A percentile compares a stretch with the other conserved stretches of the same genome.
Evolutionary conservation across 108 stramenopile species (phyloP).

Genomic region (Cyclotella kingstonii): DNA sequence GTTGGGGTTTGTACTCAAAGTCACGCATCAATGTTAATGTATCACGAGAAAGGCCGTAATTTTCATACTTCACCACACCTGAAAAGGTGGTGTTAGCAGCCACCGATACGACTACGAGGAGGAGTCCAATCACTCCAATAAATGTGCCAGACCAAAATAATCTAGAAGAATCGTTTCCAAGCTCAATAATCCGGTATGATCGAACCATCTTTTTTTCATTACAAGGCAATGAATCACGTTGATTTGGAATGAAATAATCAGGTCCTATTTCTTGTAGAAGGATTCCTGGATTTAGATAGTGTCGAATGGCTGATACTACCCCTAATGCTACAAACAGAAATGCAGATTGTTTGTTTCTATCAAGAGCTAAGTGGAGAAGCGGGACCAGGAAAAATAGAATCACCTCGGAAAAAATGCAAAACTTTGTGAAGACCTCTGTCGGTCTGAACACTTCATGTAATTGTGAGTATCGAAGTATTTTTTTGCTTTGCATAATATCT

Average conservation of each 20-base stretch:
- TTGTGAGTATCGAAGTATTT: slow-evolving; percentile 27
- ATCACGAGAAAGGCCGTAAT: slow-evolving; percentile 6
- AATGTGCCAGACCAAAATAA: slow-evolving; percentile 19
- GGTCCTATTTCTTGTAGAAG: slow-evolving; percentile 22
- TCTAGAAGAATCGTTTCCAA: slow-evolving; percentile 22
- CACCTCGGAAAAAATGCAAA: slow-evolving; percentile 38
- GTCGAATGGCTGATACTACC: slow-evolving; percentile 14
- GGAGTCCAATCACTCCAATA: slow-evolving; percentile 10
- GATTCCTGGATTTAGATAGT: slow-evolving; percentile 33
- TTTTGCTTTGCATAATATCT: slow-evolving; percentile 12
- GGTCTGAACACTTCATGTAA: slow-evolving; percentile 27
- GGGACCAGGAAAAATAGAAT: slow-evolving; percentile 47
- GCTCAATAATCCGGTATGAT: slow-evolving; percentile 16
- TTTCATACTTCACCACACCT: slow-evolving; percentile 9
- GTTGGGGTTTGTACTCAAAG: slow-evolving; percentile 16
- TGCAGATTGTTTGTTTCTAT: slow-evolving; percentile 22
- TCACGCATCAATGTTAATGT: slow-evolving; percentile 6
- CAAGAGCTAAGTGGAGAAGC: slow-evolving; percentile 8
- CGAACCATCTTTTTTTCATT: slow-evolving; percentile 22
- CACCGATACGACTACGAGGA: slow-evolving; percentile 22
- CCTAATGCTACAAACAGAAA: slow-evolving; percentile 32
- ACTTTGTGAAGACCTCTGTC: slow-evolving; percentile 34
- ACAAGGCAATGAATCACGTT: neutral
- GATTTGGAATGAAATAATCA: slow-evolving; percentile 1
- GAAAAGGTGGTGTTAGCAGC: neutral